Conservation (phyloP, 2,329 filamentous ascomycete genomes). For the Ophiostoma perfectum region DNA sequence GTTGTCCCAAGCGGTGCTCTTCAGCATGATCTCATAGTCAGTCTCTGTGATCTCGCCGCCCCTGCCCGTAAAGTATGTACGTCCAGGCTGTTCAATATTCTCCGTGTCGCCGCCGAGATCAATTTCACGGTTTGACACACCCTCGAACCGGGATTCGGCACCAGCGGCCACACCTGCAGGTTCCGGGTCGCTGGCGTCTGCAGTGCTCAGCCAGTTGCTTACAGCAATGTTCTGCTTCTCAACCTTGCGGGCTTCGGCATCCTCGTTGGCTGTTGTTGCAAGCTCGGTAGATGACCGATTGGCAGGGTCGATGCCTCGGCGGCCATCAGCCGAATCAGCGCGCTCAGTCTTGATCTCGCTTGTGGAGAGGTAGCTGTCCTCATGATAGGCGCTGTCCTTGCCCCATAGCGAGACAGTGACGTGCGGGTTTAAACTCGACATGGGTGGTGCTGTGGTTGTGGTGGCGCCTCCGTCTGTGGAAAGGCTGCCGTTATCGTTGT, state of each 20-base stretch:
- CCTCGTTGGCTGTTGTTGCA: constrained; percentile 45
- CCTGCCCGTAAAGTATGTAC: constrained; percentile 44
- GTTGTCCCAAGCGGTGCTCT: constrained; percentile 46
- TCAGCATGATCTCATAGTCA: constrained; percentile 48
- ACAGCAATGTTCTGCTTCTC: constrained; percentile 47
- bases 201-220: constrained; percentile 44
- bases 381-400: constrained; percentile 33
- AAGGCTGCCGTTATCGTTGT: constrained; percentile 21
- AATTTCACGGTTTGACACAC: constrained; percentile 40
- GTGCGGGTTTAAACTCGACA: constrained; percentile 47
- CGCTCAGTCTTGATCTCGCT: constrained; percentile 27
- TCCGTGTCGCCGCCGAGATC: constrained; percentile 44
- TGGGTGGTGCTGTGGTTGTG: constrained; percentile 35
- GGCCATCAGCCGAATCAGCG: constrained; percentile 7
- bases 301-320: constrained; percentile 43
- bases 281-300: constrained; percentile 42
- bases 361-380: constrained; percentile 21
- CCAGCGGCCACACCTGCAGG: neutral
- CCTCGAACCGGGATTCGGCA: constrained; percentile 31
- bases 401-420: constrained; percentile 55
- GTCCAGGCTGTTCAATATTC: constrained; percentile 46
- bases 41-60: constrained; percentile 40
- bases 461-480: constrained; percentile 48
- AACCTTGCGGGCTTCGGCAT: constrained; percentile 38
- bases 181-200: constrained; percentile 24